Evolutionary conservation across 371 early-diverging fungal genomes (phyloP), one percentile per base, ranked within the genome.

Genomic region (Phascolomyces articulosus): DNA sequence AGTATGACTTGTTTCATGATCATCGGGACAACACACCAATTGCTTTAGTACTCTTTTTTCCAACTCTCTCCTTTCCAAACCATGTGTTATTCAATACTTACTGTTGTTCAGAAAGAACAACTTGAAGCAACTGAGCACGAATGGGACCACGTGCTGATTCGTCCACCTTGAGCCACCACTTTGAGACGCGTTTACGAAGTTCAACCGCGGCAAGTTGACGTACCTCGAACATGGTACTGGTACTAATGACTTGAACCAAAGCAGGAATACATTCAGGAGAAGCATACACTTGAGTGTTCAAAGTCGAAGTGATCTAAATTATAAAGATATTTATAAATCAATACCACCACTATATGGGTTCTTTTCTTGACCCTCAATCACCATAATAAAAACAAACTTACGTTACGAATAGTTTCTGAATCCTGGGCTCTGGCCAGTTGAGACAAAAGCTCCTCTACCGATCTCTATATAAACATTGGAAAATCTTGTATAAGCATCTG

Each of bases 181-280:
- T 87, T 7, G 83, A 58, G 28, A 90, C 73, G 60, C 90, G 86
- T 73, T 96, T 96, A 67, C 93, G 86, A 62, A 92, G 87, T 82
- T 96, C 96, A 21, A 96, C 94, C 27, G 95, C 91, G 47, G 95
- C 93, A 29, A 96, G 80, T 73, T 95, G 95, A 51, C 95, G 92
- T 21, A 95, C 80, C 71, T 82, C 83, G 65, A 77, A 76, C 47
- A 87, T 79, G 40, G 82, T 71, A 13, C 86, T 87, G 10, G 75
- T 78, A 62, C 82, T 67, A 56, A 90, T 75, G 56, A 94, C 85
- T 56, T 89, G 81, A 16, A 86, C 75, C 34, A 93, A 79, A 21
- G 92, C 91, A 65, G 92, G 90, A 18, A 93, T 75, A 70, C 94
- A 93, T 20, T 78, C 73, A 26, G 85, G 61, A 13, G 74, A 75